Percentiles rank a stretch among this genome's conserved stretches.
These are phyloP conservation scores for Cyberlindnera samutprakarnensis DNA, from an alignment of 805 yeast genomes.

Conservation along the genomic window DNA sequence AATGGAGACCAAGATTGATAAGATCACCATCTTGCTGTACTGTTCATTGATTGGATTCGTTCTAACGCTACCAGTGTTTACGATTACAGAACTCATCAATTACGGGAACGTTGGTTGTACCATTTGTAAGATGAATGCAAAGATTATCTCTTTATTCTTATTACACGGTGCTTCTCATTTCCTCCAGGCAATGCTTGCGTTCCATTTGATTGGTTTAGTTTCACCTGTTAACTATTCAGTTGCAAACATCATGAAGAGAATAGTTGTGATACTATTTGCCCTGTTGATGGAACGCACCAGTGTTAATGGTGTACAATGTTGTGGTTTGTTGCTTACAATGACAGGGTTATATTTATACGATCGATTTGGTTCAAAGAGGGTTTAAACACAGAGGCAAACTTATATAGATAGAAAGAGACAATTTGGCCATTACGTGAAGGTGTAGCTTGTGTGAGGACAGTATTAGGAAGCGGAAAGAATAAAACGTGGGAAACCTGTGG, in stretches of 20 bases:
- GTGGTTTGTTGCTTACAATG: constrained; percentile 50
- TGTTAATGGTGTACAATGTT: constrained; percentile 34
- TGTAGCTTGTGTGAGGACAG: too few relatives aligned
- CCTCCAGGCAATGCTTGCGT: constrained; percentile 65
- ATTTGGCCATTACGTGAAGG: too few relatives aligned
- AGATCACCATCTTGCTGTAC: constrained; percentile 61
- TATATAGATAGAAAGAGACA: too few relatives aligned
- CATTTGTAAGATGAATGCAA: constrained; percentile 21
- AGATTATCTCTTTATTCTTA: constrained; percentile 32
- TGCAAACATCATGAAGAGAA: constrained; percentile 70
- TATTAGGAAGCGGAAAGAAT: too few relatives aligned
- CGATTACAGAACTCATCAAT: constrained; percentile 48
- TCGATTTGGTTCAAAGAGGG: constrained; percentile 49
- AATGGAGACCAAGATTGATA: constrained; percentile 45
- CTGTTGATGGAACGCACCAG: constrained; percentile 52
- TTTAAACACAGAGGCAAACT: too few relatives aligned
- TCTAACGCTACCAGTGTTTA: constrained; percentile 60
- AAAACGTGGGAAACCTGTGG: too few relatives aligned
- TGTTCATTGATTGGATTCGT: constrained; percentile 65
- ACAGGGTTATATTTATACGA: constrained; percentile 65
- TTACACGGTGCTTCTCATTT: constrained; percentile 69
- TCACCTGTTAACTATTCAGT: constrained; percentile 75
- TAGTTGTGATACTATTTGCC: constrained; percentile 60
- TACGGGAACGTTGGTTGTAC: constrained; percentile 21
- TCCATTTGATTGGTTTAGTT: constrained; percentile 63